These are phyloP conservation scores for Boletus subcaerulescens DNA, from an alignment of 768 basidiomycete genomes.

Conservation along the genomic window DNA sequence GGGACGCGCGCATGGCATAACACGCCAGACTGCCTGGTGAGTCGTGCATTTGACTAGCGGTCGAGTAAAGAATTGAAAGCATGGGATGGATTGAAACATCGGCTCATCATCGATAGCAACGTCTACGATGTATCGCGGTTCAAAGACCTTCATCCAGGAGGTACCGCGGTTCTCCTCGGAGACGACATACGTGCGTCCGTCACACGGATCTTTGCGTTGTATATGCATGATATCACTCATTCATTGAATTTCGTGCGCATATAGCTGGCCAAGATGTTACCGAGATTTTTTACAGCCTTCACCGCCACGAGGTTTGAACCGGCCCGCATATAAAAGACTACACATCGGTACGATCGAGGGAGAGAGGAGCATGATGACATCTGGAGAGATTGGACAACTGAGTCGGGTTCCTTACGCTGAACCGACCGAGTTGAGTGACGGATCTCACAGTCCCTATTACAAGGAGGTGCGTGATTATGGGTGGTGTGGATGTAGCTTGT, in stretches of 20 bases:
- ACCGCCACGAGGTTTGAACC: conserved; percentile 68
- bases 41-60: conserved; percentile 12
- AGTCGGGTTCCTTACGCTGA: conserved; percentile 78
- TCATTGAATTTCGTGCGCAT: conserved; percentile 44
- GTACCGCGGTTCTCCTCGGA: background rate
- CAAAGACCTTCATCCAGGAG: conserved; percentile 34
- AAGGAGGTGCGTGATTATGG: conserved; percentile 45
- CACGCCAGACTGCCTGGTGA: conserved; percentile 66
- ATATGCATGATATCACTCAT: background rate
- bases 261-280: conserved; percentile 76
- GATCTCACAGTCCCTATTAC: conserved; percentile 73
- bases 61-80: background rate
- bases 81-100: background rate
- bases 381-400: conserved; percentile 48
- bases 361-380: conserved; percentile 49
- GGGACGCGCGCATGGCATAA: conserved; percentile 55
- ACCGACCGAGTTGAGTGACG: conserved; percentile 66
- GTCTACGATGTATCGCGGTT: conserved; percentile 83
- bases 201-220: background rate
- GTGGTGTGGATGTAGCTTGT: background rate
- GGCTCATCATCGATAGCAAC: conserved; percentile 50
- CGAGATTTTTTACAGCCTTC: conserved; percentile 75
- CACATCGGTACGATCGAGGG: conserved; percentile 52
- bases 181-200: background rate
- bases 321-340: conserved; percentile 34